phyloP scores from a whole-genome alignment of 805 yeast genomes.

The Alloascoidea africana region DNA sequence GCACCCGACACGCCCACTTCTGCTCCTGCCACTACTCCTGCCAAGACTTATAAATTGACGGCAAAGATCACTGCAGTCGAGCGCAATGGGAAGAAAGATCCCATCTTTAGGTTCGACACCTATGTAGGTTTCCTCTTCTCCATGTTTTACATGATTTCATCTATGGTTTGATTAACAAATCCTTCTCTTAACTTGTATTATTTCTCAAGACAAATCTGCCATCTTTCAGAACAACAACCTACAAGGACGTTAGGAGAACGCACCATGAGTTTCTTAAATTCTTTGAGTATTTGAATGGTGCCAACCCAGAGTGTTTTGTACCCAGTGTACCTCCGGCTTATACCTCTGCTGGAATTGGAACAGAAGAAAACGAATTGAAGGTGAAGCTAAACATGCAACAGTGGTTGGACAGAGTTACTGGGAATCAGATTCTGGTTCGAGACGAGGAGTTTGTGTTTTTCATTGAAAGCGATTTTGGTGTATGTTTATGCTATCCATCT shows the following conservation, averaged over 20 bases:
- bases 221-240: conserved; percentile 52
- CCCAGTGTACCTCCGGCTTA: conserved; percentile 71
- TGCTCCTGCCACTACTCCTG: conserved; percentile 6
- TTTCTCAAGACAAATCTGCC: conserved; percentile 42
- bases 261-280: conserved; percentile 63
- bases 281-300: conserved; percentile 61
- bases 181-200: too few relatives aligned
- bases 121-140: too few relatives aligned
- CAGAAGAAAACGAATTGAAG: conserved; percentile 60
- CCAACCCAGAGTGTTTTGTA: conserved; percentile 84
- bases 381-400: conserved; percentile 49
- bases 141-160: too few relatives aligned
- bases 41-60: conserved; percentile 23
- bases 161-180: too few relatives aligned
- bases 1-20: conserved; percentile 5
- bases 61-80: conserved; percentile 59
- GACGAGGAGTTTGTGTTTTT: conserved; percentile 84
- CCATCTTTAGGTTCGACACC: conserved; percentile 61
- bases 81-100: conserved; percentile 59
- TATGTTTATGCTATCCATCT: conserved; percentile 21
- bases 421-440: conserved; percentile 65
- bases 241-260: conserved; percentile 67
- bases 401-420: conserved; percentile 69
- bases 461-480: conserved; percentile 57
- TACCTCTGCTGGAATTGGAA: conserved; percentile 71